Base-by-base conservation (phyloP, 331 rosid genomes). In the Quercus phellos region DNA sequence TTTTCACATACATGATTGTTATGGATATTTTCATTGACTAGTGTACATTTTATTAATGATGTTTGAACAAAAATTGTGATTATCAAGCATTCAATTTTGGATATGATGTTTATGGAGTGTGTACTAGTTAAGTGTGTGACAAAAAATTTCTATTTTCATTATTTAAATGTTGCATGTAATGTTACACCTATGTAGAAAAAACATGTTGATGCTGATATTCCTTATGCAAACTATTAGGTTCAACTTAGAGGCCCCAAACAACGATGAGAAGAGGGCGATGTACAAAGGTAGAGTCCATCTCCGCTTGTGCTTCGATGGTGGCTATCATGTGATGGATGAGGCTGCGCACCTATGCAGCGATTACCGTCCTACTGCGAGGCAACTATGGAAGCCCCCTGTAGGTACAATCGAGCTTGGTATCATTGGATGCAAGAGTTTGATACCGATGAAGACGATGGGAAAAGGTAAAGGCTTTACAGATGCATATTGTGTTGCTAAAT, bases 301-400 rank as follows among this genome's bases (percentile, higher is more conserved):
- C 11, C 84, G 96, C 10, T 54, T 94, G 24, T 94, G 94, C 53
- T 94, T 89, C 9, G 98, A 94, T 14, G 98, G 98, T 0, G 98
- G 98, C 1, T 94, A 92, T 71, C 97, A 94, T 80, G 98, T 94
- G 89, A 90, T 92, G 97, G 95, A 94, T 35, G 98, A 94, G 84
- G 85, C 89, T 0, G 89, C 94, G 32, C 88, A 94, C 82, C 80
- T 91, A 72, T 81, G 91, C 81, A 94, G 98, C 55, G 98, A 94
- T 73, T 94, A 83, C 75, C 95, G 92, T 5, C 98, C 98, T 30
- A 92, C 97, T 0, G 98, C 97, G 1, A 85, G 97, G 56, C 98
- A 94, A 27, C 92, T 94, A 0, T 94, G 97, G 98, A 89, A 89
- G 84, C 88, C 92, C 0, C 86, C 97, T 4, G 85, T 94, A 1